Evolutionary conservation across 2,329 filamentous ascomycete species (phyloP).

Genomic region (Chrysoporthe deuterocubensis): DNA sequence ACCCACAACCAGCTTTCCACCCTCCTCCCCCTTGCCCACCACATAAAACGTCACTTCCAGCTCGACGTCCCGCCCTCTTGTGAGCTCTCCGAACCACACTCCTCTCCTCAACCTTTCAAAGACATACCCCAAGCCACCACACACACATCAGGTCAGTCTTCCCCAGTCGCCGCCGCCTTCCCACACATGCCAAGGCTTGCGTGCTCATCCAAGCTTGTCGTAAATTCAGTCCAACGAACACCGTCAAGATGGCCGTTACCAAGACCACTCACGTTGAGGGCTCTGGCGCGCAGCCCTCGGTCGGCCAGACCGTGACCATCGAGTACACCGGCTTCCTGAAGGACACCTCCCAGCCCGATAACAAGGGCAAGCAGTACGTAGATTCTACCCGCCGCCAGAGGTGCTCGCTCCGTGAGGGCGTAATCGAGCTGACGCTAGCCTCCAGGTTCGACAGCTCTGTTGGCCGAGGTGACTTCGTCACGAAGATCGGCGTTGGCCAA

Average conservation of each 20-base stretch:
- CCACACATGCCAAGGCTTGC: constrained; percentile 20
- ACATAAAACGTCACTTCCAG: constrained; percentile 16
- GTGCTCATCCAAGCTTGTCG: constrained; percentile 17
- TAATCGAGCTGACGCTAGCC: constrained; percentile 30
- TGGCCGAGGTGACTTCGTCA: constrained; percentile 75
- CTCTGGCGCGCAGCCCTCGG: constrained; percentile 61
- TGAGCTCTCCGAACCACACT: constrained; percentile 11
- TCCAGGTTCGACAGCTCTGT: constrained; percentile 87
- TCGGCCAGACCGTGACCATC: constrained; percentile 78
- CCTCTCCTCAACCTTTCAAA: neutral
- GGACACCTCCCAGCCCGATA: constrained; percentile 62
- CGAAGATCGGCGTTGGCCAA: constrained; percentile 77
- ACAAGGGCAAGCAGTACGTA: constrained; percentile 73
- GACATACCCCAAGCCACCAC: constrained; percentile 8
- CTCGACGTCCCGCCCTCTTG: constrained; percentile 7
- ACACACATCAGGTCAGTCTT: constrained; percentile 20
- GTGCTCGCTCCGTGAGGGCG: constrained; percentile 17
- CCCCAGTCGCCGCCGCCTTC: constrained; percentile 9
- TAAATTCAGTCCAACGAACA: constrained; percentile 14
- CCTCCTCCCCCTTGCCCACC: constrained; percentile 14
- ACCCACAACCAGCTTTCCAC: constrained; percentile 20
- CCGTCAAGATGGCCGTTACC: constrained; percentile 69
- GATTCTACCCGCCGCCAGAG: too few species aligned
- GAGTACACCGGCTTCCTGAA: constrained; percentile 91
- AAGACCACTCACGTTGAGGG: constrained; percentile 69